Percentiles rank a stretch among this genome's conserved stretches.
phyloP scores from a whole-genome alignment of 169 alveolate genomes.

The Cyclospora cayetanensis region DNA sequence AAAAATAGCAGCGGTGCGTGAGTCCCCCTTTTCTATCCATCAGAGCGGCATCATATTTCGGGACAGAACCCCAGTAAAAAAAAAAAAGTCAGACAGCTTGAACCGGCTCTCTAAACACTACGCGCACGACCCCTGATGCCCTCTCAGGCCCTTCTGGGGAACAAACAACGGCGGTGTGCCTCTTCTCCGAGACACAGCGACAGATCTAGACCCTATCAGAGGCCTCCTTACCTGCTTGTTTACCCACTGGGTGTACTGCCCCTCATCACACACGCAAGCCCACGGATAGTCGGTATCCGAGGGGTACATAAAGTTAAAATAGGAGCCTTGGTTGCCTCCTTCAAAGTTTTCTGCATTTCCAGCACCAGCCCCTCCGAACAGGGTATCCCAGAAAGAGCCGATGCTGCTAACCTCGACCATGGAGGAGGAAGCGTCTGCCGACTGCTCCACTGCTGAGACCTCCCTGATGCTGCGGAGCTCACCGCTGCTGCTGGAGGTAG shows the following conservation, averaged over 20 bases:
- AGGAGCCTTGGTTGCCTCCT: conserved; percentile 73
- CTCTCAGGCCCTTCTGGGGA: no score
- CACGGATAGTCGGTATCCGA: conserved; percentile 69
- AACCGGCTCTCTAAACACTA: no score
- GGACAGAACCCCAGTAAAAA: not conserved
- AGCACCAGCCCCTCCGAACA: conserved; percentile 44
- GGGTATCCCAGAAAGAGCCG: not conserved
- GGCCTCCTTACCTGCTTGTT: not conserved
- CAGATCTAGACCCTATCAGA: no score
- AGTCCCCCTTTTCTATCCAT: no score
- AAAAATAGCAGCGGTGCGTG: not conserved
- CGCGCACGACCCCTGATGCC: no score
- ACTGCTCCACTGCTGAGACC: not conserved
- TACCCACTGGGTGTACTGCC: not conserved
- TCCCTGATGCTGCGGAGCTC: not conserved
- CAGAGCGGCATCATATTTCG: not conserved
- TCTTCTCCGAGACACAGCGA: no score
- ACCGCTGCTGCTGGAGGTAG: not conserved
- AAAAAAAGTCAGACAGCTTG: not conserved
- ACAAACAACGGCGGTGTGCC: no score
- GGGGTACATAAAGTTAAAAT: conserved; percentile 68
- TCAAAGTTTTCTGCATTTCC: conserved; percentile 55
- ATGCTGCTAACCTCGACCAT: not conserved
- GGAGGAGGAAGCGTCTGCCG: not conserved
- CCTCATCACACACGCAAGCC: conserved; percentile 70